A percentile compares a stretch with the other conserved stretches of the same genome.
These are phyloP conservation scores for Blepharisma stoltei DNA, from an alignment of 73 alveolate species.

Conservation along the genomic window DNA sequence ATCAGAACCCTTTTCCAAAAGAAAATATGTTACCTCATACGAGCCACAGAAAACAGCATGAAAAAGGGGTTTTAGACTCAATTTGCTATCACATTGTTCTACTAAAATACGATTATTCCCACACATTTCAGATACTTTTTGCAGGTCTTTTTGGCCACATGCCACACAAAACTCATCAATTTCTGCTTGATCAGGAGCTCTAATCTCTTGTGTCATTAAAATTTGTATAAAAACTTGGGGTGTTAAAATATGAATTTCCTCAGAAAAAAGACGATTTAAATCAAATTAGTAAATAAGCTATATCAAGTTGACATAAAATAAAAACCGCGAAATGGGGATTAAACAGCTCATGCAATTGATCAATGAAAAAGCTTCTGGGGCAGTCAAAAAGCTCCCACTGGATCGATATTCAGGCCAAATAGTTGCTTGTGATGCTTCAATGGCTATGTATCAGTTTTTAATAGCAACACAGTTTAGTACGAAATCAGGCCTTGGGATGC, in stretches of 20 bases:
- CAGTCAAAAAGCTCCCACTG: conserved; percentile 70
- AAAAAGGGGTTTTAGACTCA: conserved; percentile 42
- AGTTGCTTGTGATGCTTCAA: conserved; percentile 94
- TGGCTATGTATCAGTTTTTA: conserved; percentile 96
- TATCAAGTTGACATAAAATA: no score
- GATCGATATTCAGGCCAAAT: conserved; percentile 78
- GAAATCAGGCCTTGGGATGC: conserved; percentile 71
- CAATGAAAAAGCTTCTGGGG: conserved; percentile 88
- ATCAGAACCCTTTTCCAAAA: conserved; percentile 30
- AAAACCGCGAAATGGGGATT: conserved; percentile 77
- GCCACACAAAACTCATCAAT: no score
- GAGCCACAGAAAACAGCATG: conserved; percentile 74
- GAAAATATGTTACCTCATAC: conserved; percentile 69
- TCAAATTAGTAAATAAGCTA: no score
- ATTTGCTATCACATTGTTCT: no score
- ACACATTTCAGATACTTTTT: no score
- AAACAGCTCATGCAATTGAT: conserved; percentile 88
- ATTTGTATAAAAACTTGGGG: no score
- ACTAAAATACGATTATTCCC: no score
- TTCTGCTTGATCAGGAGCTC: no score
- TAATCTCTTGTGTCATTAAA: no score
- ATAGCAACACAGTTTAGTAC: conserved; percentile 81
- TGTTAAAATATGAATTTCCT: no score
- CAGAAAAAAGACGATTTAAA: no score
- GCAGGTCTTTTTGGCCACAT: no score